These are phyloP conservation scores for Fusarium metavorans DNA, from an alignment of 2,329 filamentous ascomycete genomes.

Conservation along the genomic window DNA sequence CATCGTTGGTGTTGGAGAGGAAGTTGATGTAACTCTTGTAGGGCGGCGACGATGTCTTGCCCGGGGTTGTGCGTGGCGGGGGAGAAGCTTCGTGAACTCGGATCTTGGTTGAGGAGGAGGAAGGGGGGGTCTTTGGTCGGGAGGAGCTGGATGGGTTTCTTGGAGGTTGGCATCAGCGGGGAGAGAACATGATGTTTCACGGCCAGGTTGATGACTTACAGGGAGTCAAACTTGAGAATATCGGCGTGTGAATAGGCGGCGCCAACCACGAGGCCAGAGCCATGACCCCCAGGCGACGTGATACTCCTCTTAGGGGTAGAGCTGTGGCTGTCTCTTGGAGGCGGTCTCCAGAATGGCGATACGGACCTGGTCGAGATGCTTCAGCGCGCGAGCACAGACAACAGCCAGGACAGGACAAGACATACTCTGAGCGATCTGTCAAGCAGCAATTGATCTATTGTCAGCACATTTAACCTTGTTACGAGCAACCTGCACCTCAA, in stretches of 20 bases:
- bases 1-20: conserved; percentile 82
- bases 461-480: conserved; percentile 39
- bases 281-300: conserved; percentile 58
- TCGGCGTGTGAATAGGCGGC: conserved; percentile 97
- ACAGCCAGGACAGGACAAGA: conserved; percentile 39
- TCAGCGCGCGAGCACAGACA: conserved; percentile 42
- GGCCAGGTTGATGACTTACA: conserved; percentile 65
- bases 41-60: conserved; percentile 68
- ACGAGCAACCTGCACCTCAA: conserved; percentile 24
- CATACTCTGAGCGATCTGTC: conserved; percentile 73
- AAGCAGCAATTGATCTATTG: conserved; percentile 35
- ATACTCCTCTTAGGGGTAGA: conserved; percentile 63
- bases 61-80: conserved; percentile 64
- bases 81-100: conserved; percentile 66
- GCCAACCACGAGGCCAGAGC: conserved; percentile 83
- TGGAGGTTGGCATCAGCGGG: conserved; percentile 18
- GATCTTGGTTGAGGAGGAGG: conserved; percentile 66
- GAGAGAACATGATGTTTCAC: background rate
- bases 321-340: conserved; percentile 59
- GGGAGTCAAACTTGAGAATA: conserved; percentile 85
- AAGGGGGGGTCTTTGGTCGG: conserved; percentile 81
- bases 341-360: conserved; percentile 88
- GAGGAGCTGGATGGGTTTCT: conserved; percentile 72
- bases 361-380: conserved; percentile 69
- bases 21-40: conserved; percentile 84